phyloP scores from a whole-genome alignment of 164 flowering plant genomes.

The Berberis thunbergii region DNA sequence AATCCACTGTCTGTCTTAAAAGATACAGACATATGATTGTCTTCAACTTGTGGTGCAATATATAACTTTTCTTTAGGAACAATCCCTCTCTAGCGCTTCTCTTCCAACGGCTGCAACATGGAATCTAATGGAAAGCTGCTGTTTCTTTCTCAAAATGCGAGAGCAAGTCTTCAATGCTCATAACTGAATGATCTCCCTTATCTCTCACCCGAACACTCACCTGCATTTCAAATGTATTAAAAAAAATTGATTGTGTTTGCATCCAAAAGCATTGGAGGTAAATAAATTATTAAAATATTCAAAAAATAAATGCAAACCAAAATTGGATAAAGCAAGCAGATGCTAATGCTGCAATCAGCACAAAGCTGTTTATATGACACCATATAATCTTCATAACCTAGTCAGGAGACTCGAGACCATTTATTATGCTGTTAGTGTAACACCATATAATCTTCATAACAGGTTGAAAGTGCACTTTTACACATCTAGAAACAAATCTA shows the following conservation, averaged over 20 bases:
- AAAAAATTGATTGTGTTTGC: not conserved
- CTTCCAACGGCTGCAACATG: not conserved
- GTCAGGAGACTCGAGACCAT: too few relatives aligned
- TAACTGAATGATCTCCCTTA: constrained; percentile 38
- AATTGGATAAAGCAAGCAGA: too few relatives aligned
- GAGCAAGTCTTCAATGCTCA: constrained; percentile 54
- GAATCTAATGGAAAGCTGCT: constrained; percentile 40
- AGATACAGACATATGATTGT: too few relatives aligned
- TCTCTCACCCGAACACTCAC: constrained; percentile 58
- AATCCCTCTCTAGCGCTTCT: too few relatives aligned
- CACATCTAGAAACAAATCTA: too few relatives aligned
- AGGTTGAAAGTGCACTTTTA: too few relatives aligned
- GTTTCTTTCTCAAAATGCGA: constrained; percentile 46
- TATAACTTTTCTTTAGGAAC: too few relatives aligned
- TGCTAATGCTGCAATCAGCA: not conserved
- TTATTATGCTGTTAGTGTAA: too few relatives aligned
- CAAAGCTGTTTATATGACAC: not conserved
- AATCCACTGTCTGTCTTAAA: too few relatives aligned
- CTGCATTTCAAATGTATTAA: constrained; percentile 4
- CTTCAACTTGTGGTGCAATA: too few relatives aligned
- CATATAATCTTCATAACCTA: not conserved
- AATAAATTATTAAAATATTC: not conserved
- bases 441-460: too few relatives aligned
- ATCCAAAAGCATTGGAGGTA: too few relatives aligned
- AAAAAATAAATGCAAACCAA: not conserved